phyloP scores from a whole-genome alignment of 345 rosid species.

The Populus euphratica region DNA sequence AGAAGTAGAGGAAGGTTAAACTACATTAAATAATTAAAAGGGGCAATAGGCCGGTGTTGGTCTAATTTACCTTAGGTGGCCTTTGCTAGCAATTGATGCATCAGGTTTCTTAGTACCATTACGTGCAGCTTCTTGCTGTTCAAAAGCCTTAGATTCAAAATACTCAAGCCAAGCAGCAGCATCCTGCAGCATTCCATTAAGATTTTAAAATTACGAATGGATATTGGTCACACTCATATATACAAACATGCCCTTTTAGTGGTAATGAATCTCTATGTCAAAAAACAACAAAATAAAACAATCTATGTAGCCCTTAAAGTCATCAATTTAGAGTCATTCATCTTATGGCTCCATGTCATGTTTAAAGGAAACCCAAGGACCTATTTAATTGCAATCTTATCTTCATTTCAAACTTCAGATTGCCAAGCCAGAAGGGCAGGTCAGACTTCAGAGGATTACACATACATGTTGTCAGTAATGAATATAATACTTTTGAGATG shows the following conservation, averaged over 20 bases:
- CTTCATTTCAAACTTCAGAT: neutral
- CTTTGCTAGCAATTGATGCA: constrained; percentile 99
- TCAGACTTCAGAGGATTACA: neutral
- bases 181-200: constrained; percentile 57
- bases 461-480: neutral
- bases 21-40: neutral
- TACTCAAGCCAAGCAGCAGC: constrained; percentile 99
- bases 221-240: too few relatives aligned
- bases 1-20: neutral
- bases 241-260: neutral
- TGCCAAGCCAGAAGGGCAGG: neutral
- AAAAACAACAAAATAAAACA: neutral
- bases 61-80: constrained; percentile 79
- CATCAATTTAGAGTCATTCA: neutral
- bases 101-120: constrained; percentile 97
- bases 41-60: neutral
- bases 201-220: constrained; percentile 1
- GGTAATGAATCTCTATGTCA: neutral
- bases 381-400: neutral
- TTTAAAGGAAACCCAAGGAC: neutral
- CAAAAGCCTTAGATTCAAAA: constrained; percentile 94
- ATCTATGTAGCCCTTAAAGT: neutral
- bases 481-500: neutral
- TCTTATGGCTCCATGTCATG: neutral
- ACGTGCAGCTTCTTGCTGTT: constrained; percentile 98